These are phyloP conservation scores for Zygotorulaspora florentina DNA, from an alignment of 805 yeast genomes.

Conservation along the genomic window DNA sequence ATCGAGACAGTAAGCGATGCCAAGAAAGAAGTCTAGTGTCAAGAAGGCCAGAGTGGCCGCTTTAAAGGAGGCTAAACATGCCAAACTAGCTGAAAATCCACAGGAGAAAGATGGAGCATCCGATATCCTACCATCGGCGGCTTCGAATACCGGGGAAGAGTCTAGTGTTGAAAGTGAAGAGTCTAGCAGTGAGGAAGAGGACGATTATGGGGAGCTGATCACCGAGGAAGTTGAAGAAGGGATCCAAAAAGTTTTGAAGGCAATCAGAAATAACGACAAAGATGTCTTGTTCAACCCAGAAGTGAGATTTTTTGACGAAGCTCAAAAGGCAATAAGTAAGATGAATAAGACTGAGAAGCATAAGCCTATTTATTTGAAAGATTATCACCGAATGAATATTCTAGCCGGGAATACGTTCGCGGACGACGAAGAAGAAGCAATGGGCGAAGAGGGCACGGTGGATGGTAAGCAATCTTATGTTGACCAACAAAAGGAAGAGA, in stretches of 20 bases:
- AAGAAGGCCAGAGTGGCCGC: slow-evolving; percentile 58
- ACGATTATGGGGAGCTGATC: slow-evolving; percentile 81
- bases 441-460: slow-evolving; percentile 40
- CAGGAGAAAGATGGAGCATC: slow-evolving; percentile 20
- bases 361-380: slow-evolving; percentile 85
- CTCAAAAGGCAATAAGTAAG: slow-evolving; percentile 41
- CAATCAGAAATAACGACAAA: slow-evolving; percentile 66
- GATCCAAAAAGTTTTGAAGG: slow-evolving; percentile 62
- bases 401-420: slow-evolving; percentile 59
- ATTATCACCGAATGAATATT: slow-evolving; percentile 82
- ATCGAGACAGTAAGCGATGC: slow-evolving; percentile 42
- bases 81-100: slow-evolving; percentile 22
- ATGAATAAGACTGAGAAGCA: slow-evolving; percentile 37
- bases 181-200: slow-evolving; percentile 59
- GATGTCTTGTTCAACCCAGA: slow-evolving; percentile 57
- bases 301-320: slow-evolving; percentile 68
- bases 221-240: slow-evolving; percentile 84
- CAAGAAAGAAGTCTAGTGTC: slow-evolving; percentile 83
- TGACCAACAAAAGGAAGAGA: slow-evolving; percentile 71
- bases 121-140: background rate
- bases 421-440: slow-evolving; percentile 48
- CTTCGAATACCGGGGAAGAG: slow-evolving; percentile 28
- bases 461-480: slow-evolving; percentile 58
- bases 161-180: slow-evolving; percentile 41
- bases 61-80: slow-evolving; percentile 11